Base-by-base conservation (phyloP, 352 stramenopile species). In the Phytopythium sindhum region DNA sequence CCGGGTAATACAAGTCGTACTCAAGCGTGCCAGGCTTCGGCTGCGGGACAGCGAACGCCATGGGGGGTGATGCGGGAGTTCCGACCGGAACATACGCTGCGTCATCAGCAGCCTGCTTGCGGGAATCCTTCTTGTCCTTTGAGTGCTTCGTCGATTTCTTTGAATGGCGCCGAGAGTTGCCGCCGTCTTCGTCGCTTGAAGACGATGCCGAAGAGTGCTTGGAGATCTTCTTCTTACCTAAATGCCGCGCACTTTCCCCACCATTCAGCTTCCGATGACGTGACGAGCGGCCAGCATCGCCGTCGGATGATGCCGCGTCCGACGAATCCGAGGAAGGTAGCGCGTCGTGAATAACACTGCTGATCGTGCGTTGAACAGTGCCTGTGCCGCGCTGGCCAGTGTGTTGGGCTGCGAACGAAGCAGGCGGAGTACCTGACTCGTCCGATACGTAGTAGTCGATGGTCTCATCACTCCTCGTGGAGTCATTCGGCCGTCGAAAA, bases 261-360 rank as follows among this genome's bases (percentile, higher is more conserved):
- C 26, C 56, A 54, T 67, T 67, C 52, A 71, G 70, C 24, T 75
- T 81, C 47, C 56, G 67, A 15, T 60, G 24, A 44, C 66, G 72
- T 12, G 57, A 58, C 35, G 67, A 75, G 8, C 17, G 50, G 2
- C 17, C 10, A 4, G 53, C 51, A 14, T 58, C 37, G 11, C 60
- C 53, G 23, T 59, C 47, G 14, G 65, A 71, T 14, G 37, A 51
- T 39, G 19, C 19, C 12, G 63, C 65, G 41, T 82, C 73, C 0
- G 76, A 84, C 28, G 72, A 74, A 29, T 79, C 68, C 1, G 69
- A 75, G 0, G 68, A 67, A 15, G 73, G 76, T 4, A 84, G 39
- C 1, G 72, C 73, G 17, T 84, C 72, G 9, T 77, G 64, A 10
- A 72, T 65, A 33, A 80, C 76, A 57, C 61, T 42, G 24, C 45